Conservation (phyloP, 768 basidiomycete species). For the Mycena rosella region DNA sequence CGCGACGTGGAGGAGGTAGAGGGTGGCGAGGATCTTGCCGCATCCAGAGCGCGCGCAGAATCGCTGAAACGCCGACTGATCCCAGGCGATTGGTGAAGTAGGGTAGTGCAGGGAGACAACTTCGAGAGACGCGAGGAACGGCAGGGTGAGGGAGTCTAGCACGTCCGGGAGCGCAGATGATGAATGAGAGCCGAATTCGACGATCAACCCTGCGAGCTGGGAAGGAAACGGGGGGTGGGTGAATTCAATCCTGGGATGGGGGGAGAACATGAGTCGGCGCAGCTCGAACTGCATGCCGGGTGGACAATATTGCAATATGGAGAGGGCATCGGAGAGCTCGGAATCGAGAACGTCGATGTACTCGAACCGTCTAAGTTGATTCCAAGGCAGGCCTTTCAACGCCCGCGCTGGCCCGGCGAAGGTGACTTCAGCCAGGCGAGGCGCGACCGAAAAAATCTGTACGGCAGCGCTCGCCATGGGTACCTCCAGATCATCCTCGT, state of each 20-base stretch:
- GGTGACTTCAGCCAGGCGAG: constrained; percentile 18
- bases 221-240: not conserved
- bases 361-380: constrained; percentile 24
- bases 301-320: constrained; percentile 7
- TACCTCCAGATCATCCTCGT: not conserved
- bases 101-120: not conserved
- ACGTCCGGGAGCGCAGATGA: not conserved
- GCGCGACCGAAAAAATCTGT: constrained; percentile 17
- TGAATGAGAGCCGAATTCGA: constrained; percentile 1
- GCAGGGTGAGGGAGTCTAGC: constrained; percentile 8
- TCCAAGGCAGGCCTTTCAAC: constrained; percentile 17
- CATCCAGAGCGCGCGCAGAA: constrained; percentile 14
- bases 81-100: constrained; percentile 13
- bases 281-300: constrained; percentile 25
- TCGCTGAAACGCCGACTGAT: constrained; percentile 14
- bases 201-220: constrained; percentile 1
- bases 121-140: constrained; percentile 7
- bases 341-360: constrained; percentile 12
- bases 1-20: constrained; percentile 24
- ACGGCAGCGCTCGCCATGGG: constrained; percentile 10
- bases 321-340: constrained; percentile 24
- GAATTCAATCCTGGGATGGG: not conserved
- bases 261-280: constrained; percentile 7
- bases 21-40: constrained; percentile 13
- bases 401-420: constrained; percentile 23